Base-by-base conservation (phyloP, 306 rosid species). In the Castanospermum australe region DNA sequence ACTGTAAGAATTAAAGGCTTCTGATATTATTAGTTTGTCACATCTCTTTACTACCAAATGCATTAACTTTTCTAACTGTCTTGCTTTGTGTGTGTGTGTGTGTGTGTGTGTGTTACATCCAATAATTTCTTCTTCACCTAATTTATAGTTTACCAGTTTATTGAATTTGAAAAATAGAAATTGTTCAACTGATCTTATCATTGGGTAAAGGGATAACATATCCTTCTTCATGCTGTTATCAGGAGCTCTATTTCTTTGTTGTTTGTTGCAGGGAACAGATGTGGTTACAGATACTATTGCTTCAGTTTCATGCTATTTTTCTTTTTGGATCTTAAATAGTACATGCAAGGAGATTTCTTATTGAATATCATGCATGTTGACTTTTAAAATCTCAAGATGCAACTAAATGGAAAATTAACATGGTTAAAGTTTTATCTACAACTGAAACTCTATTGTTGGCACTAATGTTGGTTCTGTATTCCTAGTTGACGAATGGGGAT, bases 1-100 rank as follows among this genome's bases (percentile, higher is more conserved):
- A 88, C 94, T 1, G 97, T 94, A 92, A 86, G 95, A 78, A 77
- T 60, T 50, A 45, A 65, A 44, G 15, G 39, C 50, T 66, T 73
- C 22, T 47, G 21, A 72, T 57, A 32, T 74, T 74, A 59, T 74
- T 74, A 59, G 36, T 69, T 77, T 73, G 21, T 76, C 50, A 54
- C 24, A 47, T 45, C 62, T 67, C n/a, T 47, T 39, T 65, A 2
- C 36, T 57, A 33, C 70, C 52, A 67, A 39, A 20, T 81, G 67
- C 59, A 41, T 69, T 20, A 21, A 3, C 67, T 79, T 47, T 59
- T 64, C 10, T 22, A 70, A 56, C 6, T 30, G 59, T 25, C 47
- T 79, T 45, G 32, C 42, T 69, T 64, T 78, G 12, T 75, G 9
- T 45, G 0, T 12, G 25, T 75, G 9, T 45, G 0, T 12, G 25